A percentile compares a stretch with the other conserved stretches of the same genome.
phyloP scores from a whole-genome alignment of 2,329 filamentous ascomycete species.

The Neospermospora avenae region DNA sequence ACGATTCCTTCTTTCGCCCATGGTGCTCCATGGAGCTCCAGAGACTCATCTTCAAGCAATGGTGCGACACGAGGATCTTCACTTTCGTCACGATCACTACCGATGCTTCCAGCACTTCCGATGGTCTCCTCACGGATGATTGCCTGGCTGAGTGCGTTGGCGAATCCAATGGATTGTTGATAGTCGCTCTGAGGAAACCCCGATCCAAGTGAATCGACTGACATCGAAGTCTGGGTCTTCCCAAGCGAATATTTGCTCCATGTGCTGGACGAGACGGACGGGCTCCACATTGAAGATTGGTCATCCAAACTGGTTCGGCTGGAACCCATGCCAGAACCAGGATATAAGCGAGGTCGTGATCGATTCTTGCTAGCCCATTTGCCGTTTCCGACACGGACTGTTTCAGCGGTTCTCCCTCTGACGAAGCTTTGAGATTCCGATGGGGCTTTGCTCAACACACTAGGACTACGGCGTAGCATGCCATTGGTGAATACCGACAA shows the following conservation, averaged over 20 bases:
- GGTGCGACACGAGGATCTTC: conserved; percentile 48
- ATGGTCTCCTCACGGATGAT: conserved; percentile 86
- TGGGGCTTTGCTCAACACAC: conserved; percentile 87
- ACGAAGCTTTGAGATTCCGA: conserved; percentile 72
- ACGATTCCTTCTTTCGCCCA: conserved; percentile 98
- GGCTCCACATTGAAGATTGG: conserved; percentile 85
- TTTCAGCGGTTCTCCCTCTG: conserved; percentile 66
- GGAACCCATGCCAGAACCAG: conserved; percentile 77
- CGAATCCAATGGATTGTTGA: conserved; percentile 95
- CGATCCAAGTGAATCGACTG: conserved; percentile 84
- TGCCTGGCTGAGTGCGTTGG: conserved; percentile 91
- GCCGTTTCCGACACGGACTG: conserved; percentile 39
- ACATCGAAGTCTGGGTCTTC: conserved; percentile 87
- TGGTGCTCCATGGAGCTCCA: conserved; percentile 89
- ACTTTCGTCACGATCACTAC: conserved; percentile 39
- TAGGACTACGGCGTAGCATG: conserved; percentile 81
- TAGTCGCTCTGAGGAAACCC: conserved; percentile 75
- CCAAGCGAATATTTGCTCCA: conserved; percentile 94
- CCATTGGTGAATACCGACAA: conserved; percentile 66
- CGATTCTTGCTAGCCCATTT: conserved; percentile 85
- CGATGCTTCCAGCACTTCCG: conserved; percentile 41
- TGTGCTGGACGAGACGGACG: conserved; percentile 73
- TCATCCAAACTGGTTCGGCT: conserved; percentile 95
- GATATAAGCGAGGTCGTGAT: conserved; percentile 73
- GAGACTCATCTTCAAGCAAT: conserved; percentile 84